phyloP scores from a whole-genome alignment of 352 stramenopile genomes.

The Phytophthora citricola region DNA sequence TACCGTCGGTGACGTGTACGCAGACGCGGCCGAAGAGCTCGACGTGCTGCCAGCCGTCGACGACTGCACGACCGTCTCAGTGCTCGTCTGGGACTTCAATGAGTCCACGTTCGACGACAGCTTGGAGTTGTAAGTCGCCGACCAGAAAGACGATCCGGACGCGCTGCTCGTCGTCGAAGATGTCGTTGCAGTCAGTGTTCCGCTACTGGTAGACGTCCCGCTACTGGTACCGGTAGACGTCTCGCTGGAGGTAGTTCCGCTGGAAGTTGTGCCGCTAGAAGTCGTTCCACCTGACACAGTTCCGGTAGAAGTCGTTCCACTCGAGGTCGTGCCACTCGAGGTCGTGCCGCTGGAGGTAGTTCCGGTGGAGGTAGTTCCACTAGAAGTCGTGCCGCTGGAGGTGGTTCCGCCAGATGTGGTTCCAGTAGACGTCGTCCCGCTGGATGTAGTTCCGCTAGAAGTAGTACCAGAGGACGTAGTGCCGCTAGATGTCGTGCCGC shows the following conservation, averaged over 20 bases:
- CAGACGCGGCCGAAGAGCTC: constrained; percentile 21
- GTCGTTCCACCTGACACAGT: constrained; percentile 17
- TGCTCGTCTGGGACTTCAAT: constrained; percentile 57
- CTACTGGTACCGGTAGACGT: constrained; percentile 2
- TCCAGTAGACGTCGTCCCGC: constrained; percentile 7
- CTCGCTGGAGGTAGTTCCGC: constrained; percentile 6
- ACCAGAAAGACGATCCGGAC: constrained; percentile 47
- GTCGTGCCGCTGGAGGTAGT: constrained; percentile 5
- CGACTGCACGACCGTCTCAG: constrained; percentile 67
- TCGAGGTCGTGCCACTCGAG: constrained; percentile 14
- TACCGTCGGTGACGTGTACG: constrained; percentile 61
- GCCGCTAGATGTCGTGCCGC: constrained; percentile 4
- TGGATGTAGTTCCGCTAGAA: constrained; percentile 13
- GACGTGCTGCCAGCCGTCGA: constrained; percentile 38
- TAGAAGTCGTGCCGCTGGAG: constrained; percentile 4
- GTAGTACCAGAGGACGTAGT: constrained; percentile 12
- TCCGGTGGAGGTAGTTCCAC: constrained; percentile 1
- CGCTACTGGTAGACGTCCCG: constrained; percentile 18
- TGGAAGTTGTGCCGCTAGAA: constrained; percentile 3
- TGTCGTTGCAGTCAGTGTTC: constrained; percentile 23
- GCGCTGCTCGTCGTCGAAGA: constrained; percentile 36
- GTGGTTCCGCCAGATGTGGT: neutral
- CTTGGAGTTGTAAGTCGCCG: constrained; percentile 58
- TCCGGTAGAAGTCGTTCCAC: constrained; percentile 6
- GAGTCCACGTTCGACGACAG: constrained; percentile 55